Evolutionary conservation across 495 filamentous ascomycete species (phyloP).

Genomic region (Pseudomonodictys pantanalensis): DNA sequence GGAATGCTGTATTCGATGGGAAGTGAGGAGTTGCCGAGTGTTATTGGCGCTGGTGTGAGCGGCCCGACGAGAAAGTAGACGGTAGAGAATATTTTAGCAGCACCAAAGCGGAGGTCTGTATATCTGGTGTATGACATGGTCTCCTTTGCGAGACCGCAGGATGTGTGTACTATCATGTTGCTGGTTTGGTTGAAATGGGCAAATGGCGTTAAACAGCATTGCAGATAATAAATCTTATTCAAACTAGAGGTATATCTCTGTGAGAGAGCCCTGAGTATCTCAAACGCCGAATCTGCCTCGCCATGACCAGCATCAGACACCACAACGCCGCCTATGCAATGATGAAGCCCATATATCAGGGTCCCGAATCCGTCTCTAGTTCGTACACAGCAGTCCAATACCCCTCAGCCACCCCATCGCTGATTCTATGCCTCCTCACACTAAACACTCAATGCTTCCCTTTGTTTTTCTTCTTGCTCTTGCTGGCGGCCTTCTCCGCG

Average conservation of each 20-base stretch:
- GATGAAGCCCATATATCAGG: neutral
- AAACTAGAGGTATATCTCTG: no score
- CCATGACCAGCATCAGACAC: constrained; percentile 6
- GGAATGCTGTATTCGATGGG: constrained; percentile 77
- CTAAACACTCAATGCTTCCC: constrained; percentile 21
- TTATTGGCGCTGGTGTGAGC: constrained; percentile 38
- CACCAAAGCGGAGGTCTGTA: constrained; percentile 1
- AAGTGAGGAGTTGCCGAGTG: constrained; percentile 44
- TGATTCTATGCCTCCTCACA: no score
- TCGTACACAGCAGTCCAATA: neutral
- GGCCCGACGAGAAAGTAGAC: constrained; percentile 33
- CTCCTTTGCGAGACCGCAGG: neutral
- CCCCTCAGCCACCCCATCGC: neutral
- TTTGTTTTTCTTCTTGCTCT: constrained; percentile 80
- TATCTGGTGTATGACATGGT: constrained; percentile 26
- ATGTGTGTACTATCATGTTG: constrained; percentile 6
- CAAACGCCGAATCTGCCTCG: neutral
- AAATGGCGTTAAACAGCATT: neutral
- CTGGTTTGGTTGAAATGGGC: constrained; percentile 1
- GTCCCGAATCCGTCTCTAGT: neutral
- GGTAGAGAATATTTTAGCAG: neutral
- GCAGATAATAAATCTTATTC: neutral
- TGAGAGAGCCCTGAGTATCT: neutral
- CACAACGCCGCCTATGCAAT: constrained; percentile 33
- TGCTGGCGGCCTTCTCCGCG: constrained; percentile 42